Percentiles rank a stretch among this genome's conserved stretches.
phyloP scores from a whole-genome alignment of 164 flowering plant genomes.

The Tetrastigma voinierianum region DNA sequence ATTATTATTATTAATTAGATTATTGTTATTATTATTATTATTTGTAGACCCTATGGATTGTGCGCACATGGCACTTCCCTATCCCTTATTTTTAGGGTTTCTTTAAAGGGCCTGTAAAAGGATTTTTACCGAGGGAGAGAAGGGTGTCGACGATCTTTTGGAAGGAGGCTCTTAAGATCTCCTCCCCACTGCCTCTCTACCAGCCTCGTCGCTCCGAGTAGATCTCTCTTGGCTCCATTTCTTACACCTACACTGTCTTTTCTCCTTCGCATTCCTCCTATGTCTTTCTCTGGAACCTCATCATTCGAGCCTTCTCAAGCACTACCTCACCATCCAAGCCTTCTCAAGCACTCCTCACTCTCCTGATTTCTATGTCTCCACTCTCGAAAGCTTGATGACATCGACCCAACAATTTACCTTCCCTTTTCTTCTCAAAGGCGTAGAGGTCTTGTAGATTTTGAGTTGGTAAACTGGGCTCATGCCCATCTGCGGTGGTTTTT shows the following conservation, averaged over 20 bases:
- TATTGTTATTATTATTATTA: no score
- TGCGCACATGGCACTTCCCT: no score
- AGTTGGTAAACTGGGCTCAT: conserved; percentile 21
- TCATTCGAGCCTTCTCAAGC: no score
- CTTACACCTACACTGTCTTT: conserved; percentile 31
- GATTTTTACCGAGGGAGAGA: no score
- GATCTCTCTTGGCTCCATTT: conserved; percentile 23
- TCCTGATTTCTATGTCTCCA: conserved; percentile 12
- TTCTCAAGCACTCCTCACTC: conserved; percentile 12
- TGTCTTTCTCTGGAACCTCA: no score
- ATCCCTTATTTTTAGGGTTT: no score
- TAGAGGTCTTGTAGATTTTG: conserved; percentile 10
- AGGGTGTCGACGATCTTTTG: no score
- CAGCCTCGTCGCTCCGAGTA: conserved; percentile 31
- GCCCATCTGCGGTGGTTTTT: neutral
- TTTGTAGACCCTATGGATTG: no score
- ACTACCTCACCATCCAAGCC: conserved; percentile 27
- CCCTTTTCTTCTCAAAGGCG: conserved; percentile 32
- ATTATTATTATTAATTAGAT: no score
- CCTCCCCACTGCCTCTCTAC: conserved; percentile 31
- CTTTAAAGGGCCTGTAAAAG: no score
- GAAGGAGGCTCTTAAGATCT: no score
- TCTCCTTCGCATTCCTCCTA: no score
- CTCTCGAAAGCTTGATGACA: conserved; percentile 16
- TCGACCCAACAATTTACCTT: conserved; percentile 34